Evolutionary conservation across 2,329 filamentous ascomycete genomes (phyloP), one percentile per base, ranked within the genome.

Genomic region (Juglanconis oblonga): DNA sequence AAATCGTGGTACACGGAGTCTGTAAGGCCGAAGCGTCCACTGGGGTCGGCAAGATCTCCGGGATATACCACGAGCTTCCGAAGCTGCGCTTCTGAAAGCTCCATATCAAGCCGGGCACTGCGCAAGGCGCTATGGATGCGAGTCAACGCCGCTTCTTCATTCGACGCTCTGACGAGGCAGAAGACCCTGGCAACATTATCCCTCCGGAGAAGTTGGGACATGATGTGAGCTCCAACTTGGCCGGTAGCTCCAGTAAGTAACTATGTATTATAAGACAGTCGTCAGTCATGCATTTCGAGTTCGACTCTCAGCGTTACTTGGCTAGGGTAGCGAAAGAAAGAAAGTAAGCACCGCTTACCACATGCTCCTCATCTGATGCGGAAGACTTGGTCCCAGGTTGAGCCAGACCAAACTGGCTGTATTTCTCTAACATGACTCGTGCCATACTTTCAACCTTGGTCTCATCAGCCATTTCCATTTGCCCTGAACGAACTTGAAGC

Each of bases 181-280:
- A 57, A n/a, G 0, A 57, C 6, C 11, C 31, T 35, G 1, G 40
- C 10, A 42, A 57, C 35, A 14, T 52, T 24, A 0, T n/a, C 10
- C 7, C 36, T 38, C 10, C 47, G 33, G 14, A 57, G 36, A 24
- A 57, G 42, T 11, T 48, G 42, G 31, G 35, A 57, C 14, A 57
- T 13, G 14, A 57, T 38, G 9, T 57, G 55, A 10, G 47, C 47
- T 5, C 55, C 55, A n/a, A 57, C 36, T 36, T 57, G 55, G 10
- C 55, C 55, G 4, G 55, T 57, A 9, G 55, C 55, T 51, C 55
- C 55, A 7, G 55, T 57, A 4, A 57, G 55, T 2, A 57, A 36
- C 55, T 57, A 45, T 32, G n/a, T 2, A 14, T 29, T 3, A 29
- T 13, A 29, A 11, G 3, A 6, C 13, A 31, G 1, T 49, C 11